Conservation (phyloP, 345 rosid species). For the Camelina neglecta region DNA sequence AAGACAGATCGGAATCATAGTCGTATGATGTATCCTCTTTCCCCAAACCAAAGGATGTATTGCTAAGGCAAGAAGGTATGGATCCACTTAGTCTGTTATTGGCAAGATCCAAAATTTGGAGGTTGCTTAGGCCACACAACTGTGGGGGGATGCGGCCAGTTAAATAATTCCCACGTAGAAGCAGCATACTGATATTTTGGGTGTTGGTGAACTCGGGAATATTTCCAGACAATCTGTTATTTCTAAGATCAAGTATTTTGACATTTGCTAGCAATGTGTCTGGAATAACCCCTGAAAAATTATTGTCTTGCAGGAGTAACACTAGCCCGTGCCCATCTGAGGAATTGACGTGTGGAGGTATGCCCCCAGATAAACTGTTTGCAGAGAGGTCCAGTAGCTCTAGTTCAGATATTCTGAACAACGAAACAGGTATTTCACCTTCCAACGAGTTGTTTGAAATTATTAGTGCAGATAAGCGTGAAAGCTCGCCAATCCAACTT, state of each 20-base stretch:
- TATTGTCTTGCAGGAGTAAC: neutral
- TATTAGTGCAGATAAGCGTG: rapidly evolving
- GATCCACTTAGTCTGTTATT: neutral
- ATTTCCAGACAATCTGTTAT: neutral
- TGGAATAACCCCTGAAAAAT: neutral
- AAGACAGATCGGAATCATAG: too few relatives aligned
- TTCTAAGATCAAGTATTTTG: neutral
- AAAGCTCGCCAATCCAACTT: neutral
- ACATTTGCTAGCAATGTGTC: neutral
- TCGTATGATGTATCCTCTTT: neutral
- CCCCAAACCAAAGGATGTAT: neutral
- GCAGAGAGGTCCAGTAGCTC: neutral
- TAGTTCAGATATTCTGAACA: rapidly evolving
- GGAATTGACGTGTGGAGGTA: neutral
- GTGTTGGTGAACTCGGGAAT: neutral
- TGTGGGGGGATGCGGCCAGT: neutral
- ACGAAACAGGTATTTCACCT: neutral
- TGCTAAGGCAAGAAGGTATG: neutral
- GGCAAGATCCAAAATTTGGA: neutral
- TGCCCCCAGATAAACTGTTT: neutral
- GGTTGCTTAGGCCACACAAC: neutral
- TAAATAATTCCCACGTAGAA: neutral
- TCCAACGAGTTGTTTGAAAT: neutral
- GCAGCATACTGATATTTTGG: neutral
- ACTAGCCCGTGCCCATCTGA: neutral